These are phyloP conservation scores for Pestalotiopsis sp. DNA, from an alignment of 2,329 filamentous ascomycete species.

Conservation along the genomic window DNA sequence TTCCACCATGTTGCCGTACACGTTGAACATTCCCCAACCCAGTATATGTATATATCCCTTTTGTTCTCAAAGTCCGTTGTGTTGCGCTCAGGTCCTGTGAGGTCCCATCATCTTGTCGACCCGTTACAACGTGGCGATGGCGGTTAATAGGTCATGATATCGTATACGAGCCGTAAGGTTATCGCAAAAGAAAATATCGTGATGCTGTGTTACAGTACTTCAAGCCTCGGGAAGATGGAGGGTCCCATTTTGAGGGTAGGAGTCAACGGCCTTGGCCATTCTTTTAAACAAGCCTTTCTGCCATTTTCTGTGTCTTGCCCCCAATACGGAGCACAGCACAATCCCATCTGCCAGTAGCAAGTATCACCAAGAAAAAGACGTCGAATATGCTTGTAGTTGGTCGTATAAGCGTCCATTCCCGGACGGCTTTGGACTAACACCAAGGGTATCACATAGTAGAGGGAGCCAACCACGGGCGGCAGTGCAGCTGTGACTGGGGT, in stretches of 20 bases:
- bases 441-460: background rate
- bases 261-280: background rate
- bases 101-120: background rate
- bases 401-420: background rate
- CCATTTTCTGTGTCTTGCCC: too few species aligned
- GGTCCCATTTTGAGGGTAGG: background rate
- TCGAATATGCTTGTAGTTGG: background rate
- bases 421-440: background rate
- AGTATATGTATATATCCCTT: background rate
- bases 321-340: too few species aligned
- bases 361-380: background rate
- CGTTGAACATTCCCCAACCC: background rate
- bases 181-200: background rate
- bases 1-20: slow-evolving; percentile 3
- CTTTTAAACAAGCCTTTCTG: background rate
- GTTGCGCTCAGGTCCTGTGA: background rate
- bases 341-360: too few species aligned
- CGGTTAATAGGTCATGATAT: background rate
- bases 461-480: slow-evolving; percentile 12
- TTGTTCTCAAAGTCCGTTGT: background rate
- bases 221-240: background rate
- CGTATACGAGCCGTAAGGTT: background rate
- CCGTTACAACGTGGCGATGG: background rate
- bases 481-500: slow-evolving; percentile 2
- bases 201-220: background rate